Base-by-base conservation (phyloP, 345 rosid genomes). In the Citrus cavaleriei region DNA sequence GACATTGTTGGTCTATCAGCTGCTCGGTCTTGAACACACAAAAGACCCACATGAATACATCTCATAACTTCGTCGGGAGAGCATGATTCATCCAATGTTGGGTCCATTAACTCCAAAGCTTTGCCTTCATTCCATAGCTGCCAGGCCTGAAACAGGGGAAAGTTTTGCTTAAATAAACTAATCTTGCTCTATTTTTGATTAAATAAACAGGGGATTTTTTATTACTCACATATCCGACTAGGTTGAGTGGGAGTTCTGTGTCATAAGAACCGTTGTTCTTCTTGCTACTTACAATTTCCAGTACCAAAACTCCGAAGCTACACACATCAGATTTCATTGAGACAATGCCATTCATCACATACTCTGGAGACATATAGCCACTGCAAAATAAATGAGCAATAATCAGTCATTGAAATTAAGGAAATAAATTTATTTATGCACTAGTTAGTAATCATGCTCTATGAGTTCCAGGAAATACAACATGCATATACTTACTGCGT, bases 11-110 rank as follows among this genome's bases (percentile, higher is more conserved):
- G 80, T 51, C 76, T 70, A 13, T 61, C 83, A 0, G 40, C 2
- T 35, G 79, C 75, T 1, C 9, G 24, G 21, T 73, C 72, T 79
- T 79, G 82, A 2, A 74, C 75, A 5, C 84, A 60, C 60, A 81
- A 42, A 1, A 78, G 76, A 28, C 76, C 85, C 10, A 72, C 58
- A 22, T 80, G 76, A 76, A 77, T 9, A 51, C 78, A 62, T 51
- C 78, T 83, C 62, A 37, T 1, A 12, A 70, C 40, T 68, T 38
- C 40, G n/a, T 40, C 38, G 12, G 25, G 7, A 28, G 18, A 60
- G 42, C 59, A 58, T 5, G 51, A 70, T 30, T 63, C 72, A 1
- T 62, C 55, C 8, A 24, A 14, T 35, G 62, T 37, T 2, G 70
- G 46, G 16, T 82, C 81, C 3, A 60, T 66, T n/a, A 82, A 6